Evolutionary conservation across 176 grass and related monocot genomes (phyloP).

Genomic region (Aegilops longissima): DNA sequence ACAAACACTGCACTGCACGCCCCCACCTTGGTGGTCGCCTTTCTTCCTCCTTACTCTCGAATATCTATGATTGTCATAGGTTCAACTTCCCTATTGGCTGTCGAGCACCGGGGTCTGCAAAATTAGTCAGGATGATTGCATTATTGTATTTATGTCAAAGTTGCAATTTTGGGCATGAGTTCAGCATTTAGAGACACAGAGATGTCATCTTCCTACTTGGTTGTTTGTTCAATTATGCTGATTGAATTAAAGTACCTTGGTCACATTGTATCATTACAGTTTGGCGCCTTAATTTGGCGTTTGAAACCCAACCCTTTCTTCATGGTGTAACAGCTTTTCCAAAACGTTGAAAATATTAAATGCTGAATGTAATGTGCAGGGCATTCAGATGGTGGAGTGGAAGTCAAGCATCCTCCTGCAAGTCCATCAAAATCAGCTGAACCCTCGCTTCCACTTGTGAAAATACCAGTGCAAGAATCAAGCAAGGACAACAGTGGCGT

Average conservation of each 20-base stretch:
- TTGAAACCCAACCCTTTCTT: neutral
- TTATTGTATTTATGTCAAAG: neutral
- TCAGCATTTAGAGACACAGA: neutral
- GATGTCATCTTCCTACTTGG: neutral
- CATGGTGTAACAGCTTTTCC: neutral
- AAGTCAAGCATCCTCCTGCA: conserved; percentile 43
- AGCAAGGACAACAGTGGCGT: conserved; percentile 56
- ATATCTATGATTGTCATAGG: neutral
- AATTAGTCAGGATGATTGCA: neutral
- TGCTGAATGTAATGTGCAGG: conserved; percentile 29
- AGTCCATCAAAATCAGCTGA: conserved; percentile 47
- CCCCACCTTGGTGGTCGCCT: too few species aligned
- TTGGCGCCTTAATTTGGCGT: neutral
- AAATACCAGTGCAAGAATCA: conserved; percentile 49
- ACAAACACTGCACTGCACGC: too few species aligned
- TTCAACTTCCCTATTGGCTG: neutral
- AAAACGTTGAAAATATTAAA: conserved; percentile 4
- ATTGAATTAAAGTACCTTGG: conserved; percentile 21
- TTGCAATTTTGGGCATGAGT: neutral
- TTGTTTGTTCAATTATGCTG: neutral
- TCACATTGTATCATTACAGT: conserved; percentile 1
- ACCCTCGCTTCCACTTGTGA: conserved; percentile 72
- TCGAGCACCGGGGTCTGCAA: neutral
- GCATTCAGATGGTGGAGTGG: conserved; percentile 44
- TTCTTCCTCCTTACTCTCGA: neutral